Evolutionary conservation across 225 moss, liverwort and hornwort species (phyloP).

Genomic region (Polytrichum formosum): DNA sequence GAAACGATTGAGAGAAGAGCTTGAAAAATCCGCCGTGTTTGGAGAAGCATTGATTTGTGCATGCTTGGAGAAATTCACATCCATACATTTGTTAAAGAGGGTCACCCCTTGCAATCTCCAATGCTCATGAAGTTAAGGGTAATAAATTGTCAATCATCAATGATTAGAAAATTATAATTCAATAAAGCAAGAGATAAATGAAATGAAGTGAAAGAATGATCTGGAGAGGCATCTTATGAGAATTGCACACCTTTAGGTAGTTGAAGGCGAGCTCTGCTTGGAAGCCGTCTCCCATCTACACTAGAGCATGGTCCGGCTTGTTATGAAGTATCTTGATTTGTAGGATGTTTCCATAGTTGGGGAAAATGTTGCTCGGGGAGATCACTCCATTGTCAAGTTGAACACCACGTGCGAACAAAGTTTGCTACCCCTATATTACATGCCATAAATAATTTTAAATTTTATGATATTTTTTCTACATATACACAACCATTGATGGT

Average conservation of each 20-base stretch:
- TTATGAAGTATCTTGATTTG: slow-evolving; percentile 97
- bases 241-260: slow-evolving; percentile 69
- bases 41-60: slow-evolving; percentile 98
- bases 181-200: too few relatives aligned
- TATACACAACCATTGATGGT: too few relatives aligned
- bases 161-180: too few relatives aligned
- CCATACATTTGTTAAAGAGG: slow-evolving; percentile 92
- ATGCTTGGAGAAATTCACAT: slow-evolving; percentile 98
- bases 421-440: too few relatives aligned
- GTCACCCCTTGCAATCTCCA: slow-evolving; percentile 67
- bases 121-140: background rate
- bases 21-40: slow-evolving; percentile 91
- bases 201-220: too few relatives aligned
- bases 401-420: too few relatives aligned
- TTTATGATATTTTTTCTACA: too few relatives aligned
- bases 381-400: too few relatives aligned
- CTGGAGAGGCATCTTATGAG: too few relatives aligned
- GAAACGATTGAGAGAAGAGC: slow-evolving; percentile 91
- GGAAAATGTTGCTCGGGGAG: slow-evolving; percentile 90
- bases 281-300: slow-evolving; percentile 98
- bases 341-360: slow-evolving; percentile 97
- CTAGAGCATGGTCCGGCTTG: slow-evolving; percentile 99
- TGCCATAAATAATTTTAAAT: too few relatives aligned
- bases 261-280: slow-evolving; percentile 96
- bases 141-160: too few relatives aligned